Conservation (phyloP, 345 rosid genomes). For the Eucalyptus tenuipes region DNA sequence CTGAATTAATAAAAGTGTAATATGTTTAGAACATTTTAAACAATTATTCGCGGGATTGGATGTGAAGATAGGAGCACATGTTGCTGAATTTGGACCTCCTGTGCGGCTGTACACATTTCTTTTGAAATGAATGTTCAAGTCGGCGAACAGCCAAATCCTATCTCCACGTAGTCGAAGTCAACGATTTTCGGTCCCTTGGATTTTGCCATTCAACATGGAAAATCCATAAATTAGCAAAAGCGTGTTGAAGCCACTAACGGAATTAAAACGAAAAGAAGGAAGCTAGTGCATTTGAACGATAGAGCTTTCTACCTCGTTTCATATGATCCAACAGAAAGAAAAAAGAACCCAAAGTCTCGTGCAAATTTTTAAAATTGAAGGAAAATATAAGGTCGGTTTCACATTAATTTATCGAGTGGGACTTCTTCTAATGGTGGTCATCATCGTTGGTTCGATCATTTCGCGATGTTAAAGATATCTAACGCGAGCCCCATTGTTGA, state of each 20-base stretch:
- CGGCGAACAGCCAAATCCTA: background rate
- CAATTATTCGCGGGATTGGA: background rate
- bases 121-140: background rate
- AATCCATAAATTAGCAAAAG: background rate
- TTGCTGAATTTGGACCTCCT: background rate
- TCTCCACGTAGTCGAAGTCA: background rate
- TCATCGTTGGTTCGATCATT: background rate
- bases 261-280: background rate
- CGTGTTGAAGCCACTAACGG: background rate
- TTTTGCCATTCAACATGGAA: background rate
- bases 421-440: background rate
- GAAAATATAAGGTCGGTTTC: background rate
- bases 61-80: background rate
- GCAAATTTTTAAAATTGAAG: background rate
- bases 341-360: background rate
- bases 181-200: background rate
- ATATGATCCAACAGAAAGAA: background rate
- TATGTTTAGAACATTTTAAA: too few relatives aligned
- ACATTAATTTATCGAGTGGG: background rate
- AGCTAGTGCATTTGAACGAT: background rate
- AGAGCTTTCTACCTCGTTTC: background rate
- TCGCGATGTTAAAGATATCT: background rate
- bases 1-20: too few relatives aligned
- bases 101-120: background rate
- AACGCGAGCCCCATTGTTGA: background rate